Evolutionary conservation across 2,329 filamentous ascomycete species (phyloP).

Genomic region (Plectosphaerella sp.): DNA sequence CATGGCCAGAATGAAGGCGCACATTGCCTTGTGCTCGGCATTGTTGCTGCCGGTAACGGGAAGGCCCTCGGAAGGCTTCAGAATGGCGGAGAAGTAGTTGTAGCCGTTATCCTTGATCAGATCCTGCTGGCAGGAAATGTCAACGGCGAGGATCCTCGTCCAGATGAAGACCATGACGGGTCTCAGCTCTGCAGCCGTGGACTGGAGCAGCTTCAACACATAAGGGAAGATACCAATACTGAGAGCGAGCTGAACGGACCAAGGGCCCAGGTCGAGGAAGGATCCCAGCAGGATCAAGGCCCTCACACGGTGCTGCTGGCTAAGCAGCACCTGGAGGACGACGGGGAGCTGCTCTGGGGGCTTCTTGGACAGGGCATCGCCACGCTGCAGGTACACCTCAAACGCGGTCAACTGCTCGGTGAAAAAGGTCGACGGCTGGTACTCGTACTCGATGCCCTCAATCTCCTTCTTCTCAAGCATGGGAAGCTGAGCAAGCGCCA

Average conservation of each 20-base stretch:
- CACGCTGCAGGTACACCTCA: slow-evolving; percentile 85
- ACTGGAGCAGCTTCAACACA: slow-evolving; percentile 94
- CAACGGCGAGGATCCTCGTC: slow-evolving; percentile 92
- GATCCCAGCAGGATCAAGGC: slow-evolving; percentile 88
- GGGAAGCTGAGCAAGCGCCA: slow-evolving; percentile 86
- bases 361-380: slow-evolving; percentile 75
- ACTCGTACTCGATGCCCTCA: slow-evolving; percentile 77
- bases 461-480: slow-evolving; percentile 75
- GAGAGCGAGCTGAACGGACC: slow-evolving; percentile 96
- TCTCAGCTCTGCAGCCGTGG: slow-evolving; percentile 88
- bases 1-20: slow-evolving; percentile 94
- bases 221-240: slow-evolving; percentile 99
- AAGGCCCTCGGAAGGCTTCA: slow-evolving; percentile 78
- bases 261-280: slow-evolving; percentile 92
- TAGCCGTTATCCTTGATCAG: slow-evolving; percentile 96
- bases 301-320: slow-evolving; percentile 87
- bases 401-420: slow-evolving; percentile 96
- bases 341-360: slow-evolving; percentile 94
- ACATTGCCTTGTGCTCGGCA: slow-evolving; percentile 95
- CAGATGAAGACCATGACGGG: slow-evolving; percentile 99
- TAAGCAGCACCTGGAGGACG: slow-evolving; percentile 90
- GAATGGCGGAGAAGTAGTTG: slow-evolving; percentile 90
- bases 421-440: slow-evolving; percentile 93
- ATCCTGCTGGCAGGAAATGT: slow-evolving; percentile 89
- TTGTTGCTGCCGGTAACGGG: slow-evolving; percentile 76